Conservation (phyloP, 345 rosid genomes). For the Pistacia integerrima region DNA sequence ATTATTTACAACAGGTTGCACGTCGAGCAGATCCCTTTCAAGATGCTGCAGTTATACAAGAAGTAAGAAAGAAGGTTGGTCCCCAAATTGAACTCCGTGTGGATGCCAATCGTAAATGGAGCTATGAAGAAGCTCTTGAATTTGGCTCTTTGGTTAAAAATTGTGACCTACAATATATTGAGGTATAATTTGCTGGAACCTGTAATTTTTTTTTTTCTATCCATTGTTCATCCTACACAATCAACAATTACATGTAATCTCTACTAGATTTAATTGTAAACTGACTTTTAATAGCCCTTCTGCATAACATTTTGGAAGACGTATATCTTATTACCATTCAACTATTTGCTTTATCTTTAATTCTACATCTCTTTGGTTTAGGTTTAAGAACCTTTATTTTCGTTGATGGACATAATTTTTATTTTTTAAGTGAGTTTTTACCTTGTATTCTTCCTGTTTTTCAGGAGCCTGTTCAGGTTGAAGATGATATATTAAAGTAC, state of each 20-base stretch:
- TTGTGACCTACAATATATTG: slow-evolving; percentile 80
- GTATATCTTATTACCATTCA: slow-evolving; percentile 4
- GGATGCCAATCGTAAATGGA: slow-evolving; percentile 94
- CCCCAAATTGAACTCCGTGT: slow-evolving; percentile 69
- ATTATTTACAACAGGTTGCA: slow-evolving; percentile 63
- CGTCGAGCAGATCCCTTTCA: slow-evolving; percentile 64
- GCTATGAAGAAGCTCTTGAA: slow-evolving; percentile 70
- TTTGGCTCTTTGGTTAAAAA: slow-evolving; percentile 69
- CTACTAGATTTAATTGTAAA: not conserved
- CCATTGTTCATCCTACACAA: slow-evolving; percentile 4
- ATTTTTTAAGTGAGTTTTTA: slow-evolving; percentile 1
- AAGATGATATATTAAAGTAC: slow-evolving; percentile 74
- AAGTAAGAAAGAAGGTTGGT: slow-evolving; percentile 79
- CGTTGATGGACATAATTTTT: not conserved
- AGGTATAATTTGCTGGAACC: slow-evolving; percentile 48
- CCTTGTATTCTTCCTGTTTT: slow-evolving; percentile 13
- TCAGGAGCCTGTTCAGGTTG: slow-evolving; percentile 89
- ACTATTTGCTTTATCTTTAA: not conserved
- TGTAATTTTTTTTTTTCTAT: not conserved
- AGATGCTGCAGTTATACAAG: slow-evolving; percentile 80
- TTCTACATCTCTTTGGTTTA: not conserved
- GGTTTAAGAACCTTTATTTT: not conserved
- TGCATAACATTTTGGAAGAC: not conserved
- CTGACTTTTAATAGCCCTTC: not conserved
- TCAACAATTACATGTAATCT: slow-evolving; percentile 3